phyloP scores from a whole-genome alignment of 2,329 filamentous ascomycete species.

The Ascochyta clinopodiicola region DNA sequence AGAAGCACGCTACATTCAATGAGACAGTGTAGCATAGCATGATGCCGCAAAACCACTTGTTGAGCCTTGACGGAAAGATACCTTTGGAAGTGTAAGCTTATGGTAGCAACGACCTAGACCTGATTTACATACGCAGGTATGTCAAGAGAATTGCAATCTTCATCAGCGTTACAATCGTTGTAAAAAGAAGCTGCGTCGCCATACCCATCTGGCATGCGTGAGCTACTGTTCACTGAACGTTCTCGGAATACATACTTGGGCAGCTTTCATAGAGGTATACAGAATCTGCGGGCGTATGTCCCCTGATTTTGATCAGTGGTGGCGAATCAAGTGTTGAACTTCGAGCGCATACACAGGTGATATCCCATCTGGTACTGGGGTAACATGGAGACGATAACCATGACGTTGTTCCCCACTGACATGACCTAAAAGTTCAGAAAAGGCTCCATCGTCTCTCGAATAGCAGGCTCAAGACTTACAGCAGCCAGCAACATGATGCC shows the following conservation, averaged over 20 bases:
- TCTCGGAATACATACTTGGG: slow-evolving; percentile 20
- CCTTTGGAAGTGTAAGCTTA: slow-evolving; percentile 11
- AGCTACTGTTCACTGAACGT: not conserved
- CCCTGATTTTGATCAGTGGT: slow-evolving; percentile 20
- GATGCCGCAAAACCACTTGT: slow-evolving; percentile 38
- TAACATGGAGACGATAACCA: slow-evolving; percentile 34
- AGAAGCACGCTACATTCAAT: slow-evolving; percentile 30
- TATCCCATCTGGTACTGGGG: slow-evolving; percentile 38
- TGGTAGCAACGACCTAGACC: not conserved
- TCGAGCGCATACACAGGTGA: slow-evolving; percentile 31
- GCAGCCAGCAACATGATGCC: slow-evolving; percentile 37
- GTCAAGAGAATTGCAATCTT: slow-evolving; percentile 36
- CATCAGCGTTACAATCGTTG: slow-evolving; percentile 32
- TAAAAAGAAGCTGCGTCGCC: slow-evolving; percentile 33
- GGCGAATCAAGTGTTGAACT: not conserved
- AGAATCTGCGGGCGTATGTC: slow-evolving; percentile 27
- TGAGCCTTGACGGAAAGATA: slow-evolving; percentile 36
- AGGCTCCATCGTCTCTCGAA: not conserved
- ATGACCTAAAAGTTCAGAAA: slow-evolving; percentile 14
- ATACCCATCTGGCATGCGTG: slow-evolving; percentile 29
- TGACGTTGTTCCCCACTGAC: slow-evolving; percentile 33
- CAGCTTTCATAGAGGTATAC: slow-evolving; percentile 24
- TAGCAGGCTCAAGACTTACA: slow-evolving; percentile 16
- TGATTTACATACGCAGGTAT: slow-evolving; percentile 23
- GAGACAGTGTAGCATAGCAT: slow-evolving; percentile 32